Conservation (phyloP, 2,329 filamentous ascomycete genomes). For the Ophiostoma australiae region DNA sequence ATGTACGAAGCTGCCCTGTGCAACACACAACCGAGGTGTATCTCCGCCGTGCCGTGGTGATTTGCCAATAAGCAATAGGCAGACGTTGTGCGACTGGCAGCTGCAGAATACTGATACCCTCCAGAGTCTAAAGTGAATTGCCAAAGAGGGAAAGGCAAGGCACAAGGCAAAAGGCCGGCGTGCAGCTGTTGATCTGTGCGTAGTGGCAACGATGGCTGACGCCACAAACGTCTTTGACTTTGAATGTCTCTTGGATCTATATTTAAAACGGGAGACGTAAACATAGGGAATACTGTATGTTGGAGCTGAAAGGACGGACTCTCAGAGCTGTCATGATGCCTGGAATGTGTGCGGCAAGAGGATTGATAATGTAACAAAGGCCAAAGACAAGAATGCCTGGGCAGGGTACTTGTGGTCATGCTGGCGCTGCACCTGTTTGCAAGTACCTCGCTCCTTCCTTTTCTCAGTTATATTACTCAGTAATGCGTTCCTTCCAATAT, state of each 20-base stretch:
- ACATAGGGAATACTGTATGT: background rate
- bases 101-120: background rate
- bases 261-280: background rate
- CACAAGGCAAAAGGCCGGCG: background rate
- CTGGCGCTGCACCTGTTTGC: background rate
- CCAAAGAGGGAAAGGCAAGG: too few species aligned
- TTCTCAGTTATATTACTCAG: background rate
- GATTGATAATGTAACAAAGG: background rate
- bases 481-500: background rate
- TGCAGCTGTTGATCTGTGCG: slow-evolving; percentile 2
- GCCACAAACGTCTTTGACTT: background rate
- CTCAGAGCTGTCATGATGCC: background rate
- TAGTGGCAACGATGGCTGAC: slow-evolving; percentile 1
- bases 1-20: background rate
- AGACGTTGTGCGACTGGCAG: background rate
- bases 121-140: background rate
- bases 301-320: background rate
- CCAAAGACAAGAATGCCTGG: background rate
- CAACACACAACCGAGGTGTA: slow-evolving; percentile 1
- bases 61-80: background rate
- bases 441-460: background rate
- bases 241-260: background rate
- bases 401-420: background rate
- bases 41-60: background rate
- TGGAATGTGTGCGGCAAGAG: background rate